phyloP scores from a whole-genome alignment of 2,329 filamentous ascomycete genomes.

The Colletotrichum sp. region DNA sequence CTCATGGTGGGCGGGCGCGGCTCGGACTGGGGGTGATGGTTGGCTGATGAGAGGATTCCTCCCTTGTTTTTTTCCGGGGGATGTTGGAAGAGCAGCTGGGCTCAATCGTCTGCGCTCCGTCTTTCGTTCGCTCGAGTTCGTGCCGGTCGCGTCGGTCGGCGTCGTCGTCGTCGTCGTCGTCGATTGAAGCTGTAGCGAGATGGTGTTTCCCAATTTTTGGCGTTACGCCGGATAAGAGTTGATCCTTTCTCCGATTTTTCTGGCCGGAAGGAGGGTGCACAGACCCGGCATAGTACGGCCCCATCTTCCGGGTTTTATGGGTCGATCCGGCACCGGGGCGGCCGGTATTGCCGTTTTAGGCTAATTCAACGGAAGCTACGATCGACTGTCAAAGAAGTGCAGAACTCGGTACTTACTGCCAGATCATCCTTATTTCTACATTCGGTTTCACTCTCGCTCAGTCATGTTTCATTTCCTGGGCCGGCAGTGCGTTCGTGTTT shows the following conservation, averaged over 20 bases:
- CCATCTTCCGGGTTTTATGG: background rate
- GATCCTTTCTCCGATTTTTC: background rate
- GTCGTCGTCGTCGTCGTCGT: background rate
- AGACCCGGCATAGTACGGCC: background rate
- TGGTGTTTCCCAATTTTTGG: conserved; percentile 19
- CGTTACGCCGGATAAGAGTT: conserved; percentile 19
- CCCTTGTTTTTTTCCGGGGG: background rate
- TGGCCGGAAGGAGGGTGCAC: background rate
- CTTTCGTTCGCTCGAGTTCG: background rate
- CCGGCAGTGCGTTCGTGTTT: background rate
- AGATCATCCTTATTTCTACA: background rate
- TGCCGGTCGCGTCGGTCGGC: background rate
- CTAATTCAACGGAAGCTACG: background rate
- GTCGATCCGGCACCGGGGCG: background rate
- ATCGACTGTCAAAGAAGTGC: background rate
- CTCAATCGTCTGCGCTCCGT: background rate
- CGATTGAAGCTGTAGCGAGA: background rate
- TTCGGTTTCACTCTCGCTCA: background rate
- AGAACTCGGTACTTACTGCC: background rate
- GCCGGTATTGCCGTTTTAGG: background rate
- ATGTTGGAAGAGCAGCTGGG: background rate
- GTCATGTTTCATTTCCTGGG: background rate
- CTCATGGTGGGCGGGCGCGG: conserved; percentile 56
- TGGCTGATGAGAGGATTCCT: background rate
- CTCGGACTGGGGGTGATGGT: background rate